These are phyloP conservation scores for Mycena polygramma DNA, from an alignment of 768 basidiomycete species.

Conservation along the genomic window DNA sequence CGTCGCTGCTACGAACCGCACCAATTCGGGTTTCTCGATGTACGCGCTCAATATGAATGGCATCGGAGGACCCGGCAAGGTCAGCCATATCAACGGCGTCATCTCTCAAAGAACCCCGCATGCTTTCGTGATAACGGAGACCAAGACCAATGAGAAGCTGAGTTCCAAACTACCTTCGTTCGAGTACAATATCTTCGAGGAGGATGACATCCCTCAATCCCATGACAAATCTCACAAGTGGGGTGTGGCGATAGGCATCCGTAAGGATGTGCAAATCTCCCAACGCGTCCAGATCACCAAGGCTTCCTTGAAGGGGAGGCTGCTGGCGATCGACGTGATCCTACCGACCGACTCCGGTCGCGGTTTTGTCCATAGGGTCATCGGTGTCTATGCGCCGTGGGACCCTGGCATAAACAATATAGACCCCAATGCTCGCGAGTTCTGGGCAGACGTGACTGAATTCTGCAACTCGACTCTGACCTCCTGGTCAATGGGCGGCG, in stretches of 20 bases:
- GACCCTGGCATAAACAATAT: too few relatives aligned
- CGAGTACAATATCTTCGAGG: slow-evolving; percentile 26
- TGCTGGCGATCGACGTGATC: slow-evolving; percentile 39
- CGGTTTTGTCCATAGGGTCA: slow-evolving; percentile 38
- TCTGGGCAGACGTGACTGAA: slow-evolving; percentile 18
- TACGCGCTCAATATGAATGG: slow-evolving; percentile 22
- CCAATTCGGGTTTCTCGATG: not conserved
- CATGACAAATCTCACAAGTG: slow-evolving; percentile 26
- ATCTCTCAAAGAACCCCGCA: not conserved
- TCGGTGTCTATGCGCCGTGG: slow-evolving; percentile 47
- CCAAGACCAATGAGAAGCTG: slow-evolving; percentile 7
- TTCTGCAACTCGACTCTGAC: slow-evolving; percentile 2
- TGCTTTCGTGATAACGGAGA: slow-evolving; percentile 18
- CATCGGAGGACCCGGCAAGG: not conserved
- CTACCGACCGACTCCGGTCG: slow-evolving; percentile 32
- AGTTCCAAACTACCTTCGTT: slow-evolving; percentile 1
- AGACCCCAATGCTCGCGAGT: slow-evolving; percentile 29
- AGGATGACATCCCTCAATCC: slow-evolving; percentile 2
- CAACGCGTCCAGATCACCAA: not conserved
- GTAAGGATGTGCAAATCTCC: slow-evolving; percentile 20
- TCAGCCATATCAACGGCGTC: not conserved
- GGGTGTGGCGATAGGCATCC: slow-evolving; percentile 32
- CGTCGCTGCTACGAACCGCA: too few relatives aligned
- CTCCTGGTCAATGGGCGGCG: slow-evolving; percentile 27
- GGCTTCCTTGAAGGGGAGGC: slow-evolving; percentile 37